Evolutionary conservation across 106 monocot species (phyloP).

Genomic region (Allium sativum): DNA sequence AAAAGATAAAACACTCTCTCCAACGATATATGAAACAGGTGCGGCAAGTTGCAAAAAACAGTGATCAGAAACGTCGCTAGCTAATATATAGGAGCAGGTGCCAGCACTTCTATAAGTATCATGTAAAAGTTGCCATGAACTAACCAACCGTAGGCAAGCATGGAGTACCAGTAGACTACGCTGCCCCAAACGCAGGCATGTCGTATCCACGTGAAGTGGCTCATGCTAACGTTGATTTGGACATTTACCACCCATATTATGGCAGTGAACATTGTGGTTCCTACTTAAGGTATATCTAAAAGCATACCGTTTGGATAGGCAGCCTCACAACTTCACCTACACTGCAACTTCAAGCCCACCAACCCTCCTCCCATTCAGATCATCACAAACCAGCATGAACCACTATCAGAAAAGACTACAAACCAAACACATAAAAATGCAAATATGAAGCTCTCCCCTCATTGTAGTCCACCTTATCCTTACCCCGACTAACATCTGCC

Average conservation of each 20-base stretch:
- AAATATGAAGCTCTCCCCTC: no score
- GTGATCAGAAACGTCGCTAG: constrained; percentile 25
- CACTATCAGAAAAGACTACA: no score
- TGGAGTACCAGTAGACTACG: constrained; percentile 42
- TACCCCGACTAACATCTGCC: no score
- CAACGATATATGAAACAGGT: constrained; percentile 26
- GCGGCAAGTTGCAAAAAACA: constrained; percentile 31
- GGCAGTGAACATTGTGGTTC: constrained; percentile 60
- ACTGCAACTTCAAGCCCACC: no score
- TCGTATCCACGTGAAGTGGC: constrained; percentile 70
- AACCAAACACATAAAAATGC: no score
- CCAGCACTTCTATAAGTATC: constrained; percentile 32
- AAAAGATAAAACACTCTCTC: constrained; percentile 27
- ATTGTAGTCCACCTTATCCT: no score
- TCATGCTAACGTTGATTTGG: constrained; percentile 49
- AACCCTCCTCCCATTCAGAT: no score
- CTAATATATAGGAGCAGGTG: constrained; percentile 43
- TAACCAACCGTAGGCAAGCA: constrained; percentile 30
- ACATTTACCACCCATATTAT: constrained; percentile 52
- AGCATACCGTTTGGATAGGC: constrained; percentile 23
- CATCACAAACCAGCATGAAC: no score
- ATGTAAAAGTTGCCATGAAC: constrained; percentile 17
- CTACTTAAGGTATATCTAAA: constrained; percentile 35
- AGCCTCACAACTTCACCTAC: no score
- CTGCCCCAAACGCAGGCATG: constrained; percentile 55